Evolutionary conservation across 495 filamentous ascomycete species (phyloP).

Genomic region (Massariosphaeria phaeospora): DNA sequence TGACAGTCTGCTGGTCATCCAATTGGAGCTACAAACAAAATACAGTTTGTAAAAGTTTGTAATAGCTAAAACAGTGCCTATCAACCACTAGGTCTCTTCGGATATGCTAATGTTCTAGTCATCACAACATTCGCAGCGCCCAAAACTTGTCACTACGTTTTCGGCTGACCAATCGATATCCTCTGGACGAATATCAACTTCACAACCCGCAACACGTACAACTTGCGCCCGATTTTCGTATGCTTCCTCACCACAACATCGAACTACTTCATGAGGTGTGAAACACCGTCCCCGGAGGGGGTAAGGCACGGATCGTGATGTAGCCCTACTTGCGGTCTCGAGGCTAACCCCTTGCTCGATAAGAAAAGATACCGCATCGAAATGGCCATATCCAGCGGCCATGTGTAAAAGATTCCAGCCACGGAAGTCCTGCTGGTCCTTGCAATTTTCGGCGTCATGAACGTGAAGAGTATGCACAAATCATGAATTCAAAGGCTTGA

Average conservation of each 20-base stretch:
- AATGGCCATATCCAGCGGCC: not conserved
- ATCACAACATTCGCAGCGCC: not conserved
- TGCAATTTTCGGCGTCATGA: too few species aligned
- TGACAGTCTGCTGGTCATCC: too few species aligned
- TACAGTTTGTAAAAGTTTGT: too few species aligned
- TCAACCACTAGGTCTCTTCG: too few species aligned
- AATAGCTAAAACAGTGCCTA: too few species aligned
- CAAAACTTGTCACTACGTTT: not conserved
- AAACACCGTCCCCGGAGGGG: not conserved
- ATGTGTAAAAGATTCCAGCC: conserved; percentile 8
- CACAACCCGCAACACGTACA: not conserved
- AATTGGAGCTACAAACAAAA: too few species aligned
- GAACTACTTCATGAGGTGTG: not conserved
- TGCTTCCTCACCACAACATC: not conserved
- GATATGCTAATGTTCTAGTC: too few species aligned
- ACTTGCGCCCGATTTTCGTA: not conserved
- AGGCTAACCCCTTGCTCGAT: not conserved
- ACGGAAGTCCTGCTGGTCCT: not conserved
- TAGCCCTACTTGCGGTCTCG: not conserved
- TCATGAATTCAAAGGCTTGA: too few species aligned
- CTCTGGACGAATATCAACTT: not conserved
- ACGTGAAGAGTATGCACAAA: too few species aligned
- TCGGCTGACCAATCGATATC: conserved; percentile 1
- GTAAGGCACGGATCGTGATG: conserved; percentile 1
- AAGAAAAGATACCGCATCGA: not conserved